These are phyloP conservation scores for Lachancea nothofagi DNA, from an alignment of 805 yeast genomes.

Conservation along the genomic window DNA sequence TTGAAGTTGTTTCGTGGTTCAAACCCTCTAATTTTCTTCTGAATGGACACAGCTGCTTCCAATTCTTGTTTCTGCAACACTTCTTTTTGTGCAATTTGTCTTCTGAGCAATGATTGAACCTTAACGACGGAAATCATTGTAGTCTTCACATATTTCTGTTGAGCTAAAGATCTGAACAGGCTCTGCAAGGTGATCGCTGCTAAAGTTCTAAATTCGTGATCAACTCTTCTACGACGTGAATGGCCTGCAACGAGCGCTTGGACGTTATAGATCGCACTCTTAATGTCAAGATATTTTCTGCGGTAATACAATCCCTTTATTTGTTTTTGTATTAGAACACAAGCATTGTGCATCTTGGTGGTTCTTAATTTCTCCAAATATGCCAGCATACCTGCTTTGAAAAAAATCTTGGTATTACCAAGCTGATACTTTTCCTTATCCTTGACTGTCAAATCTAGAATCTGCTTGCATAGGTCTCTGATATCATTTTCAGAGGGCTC, in stretches of 20 bases:
- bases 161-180: conserved; percentile 47
- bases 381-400: conserved; percentile 95
- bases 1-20: conserved; percentile 50
- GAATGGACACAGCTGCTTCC: conserved; percentile 65
- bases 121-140: conserved; percentile 32
- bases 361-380: conserved; percentile 79
- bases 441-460: conserved; percentile 58
- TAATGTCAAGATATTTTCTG: conserved; percentile 49
- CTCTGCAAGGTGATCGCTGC: conserved; percentile 76
- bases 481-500: conserved; percentile 51
- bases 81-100: conserved; percentile 46
- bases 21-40: conserved; percentile 66
- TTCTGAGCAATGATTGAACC: conserved; percentile 50
- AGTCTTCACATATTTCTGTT: conserved; percentile 36
- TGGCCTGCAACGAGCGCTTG: conserved; percentile 66
- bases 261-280: conserved; percentile 46
- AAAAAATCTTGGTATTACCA: conserved; percentile 90
- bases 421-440: conserved; percentile 72
- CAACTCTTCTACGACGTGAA: conserved; percentile 49
- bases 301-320: conserved; percentile 62
- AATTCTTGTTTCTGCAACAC: conserved; percentile 46
- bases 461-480: conserved; percentile 59
- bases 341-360: conserved; percentile 70
- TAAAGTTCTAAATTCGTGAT: conserved; percentile 46
- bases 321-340: conserved; percentile 79